These are phyloP conservation scores for Populus hybrid DNA, from an alignment of 441 rosid genomes.

Conservation along the genomic window DNA sequence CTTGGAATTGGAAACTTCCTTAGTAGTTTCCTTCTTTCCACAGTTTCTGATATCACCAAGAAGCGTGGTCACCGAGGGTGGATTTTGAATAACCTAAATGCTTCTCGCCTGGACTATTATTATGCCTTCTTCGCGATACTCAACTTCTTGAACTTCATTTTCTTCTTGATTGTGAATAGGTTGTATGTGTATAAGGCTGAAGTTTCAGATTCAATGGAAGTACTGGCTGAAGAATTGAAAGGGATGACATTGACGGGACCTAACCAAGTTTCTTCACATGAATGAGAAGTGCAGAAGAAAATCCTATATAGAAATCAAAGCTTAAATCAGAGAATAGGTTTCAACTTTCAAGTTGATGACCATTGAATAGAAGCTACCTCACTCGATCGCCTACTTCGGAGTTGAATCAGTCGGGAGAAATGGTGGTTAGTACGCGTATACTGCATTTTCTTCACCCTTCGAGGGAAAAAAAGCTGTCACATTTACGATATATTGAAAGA, in stretches of 20 bases:
- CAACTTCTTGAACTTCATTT: constrained; percentile 53
- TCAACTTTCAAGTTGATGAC: background rate
- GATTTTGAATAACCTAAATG: constrained; percentile 81
- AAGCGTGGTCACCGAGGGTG: constrained; percentile 53
- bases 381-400: background rate
- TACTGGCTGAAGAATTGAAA: constrained; percentile 52
- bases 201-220: constrained; percentile 57
- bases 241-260: constrained; percentile 16
- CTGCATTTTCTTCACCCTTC: background rate
- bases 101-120: constrained; percentile 77
- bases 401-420: background rate
- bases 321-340: background rate
- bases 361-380: background rate
- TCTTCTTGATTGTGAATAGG: constrained; percentile 60
- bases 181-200: constrained; percentile 76
- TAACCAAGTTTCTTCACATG: constrained; percentile 13
- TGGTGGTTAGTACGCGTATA: background rate
- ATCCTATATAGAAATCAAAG: background rate
- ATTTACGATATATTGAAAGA: background rate
- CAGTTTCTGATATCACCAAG: constrained; percentile 54
- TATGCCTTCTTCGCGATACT: constrained; percentile 68
- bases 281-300: background rate
- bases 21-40: constrained; percentile 68
- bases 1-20: constrained; percentile 69
- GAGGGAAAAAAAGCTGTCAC: background rate